Conservation (phyloP, 2,329 filamentous ascomycete species). For the Aspergillus bombycis region DNA sequence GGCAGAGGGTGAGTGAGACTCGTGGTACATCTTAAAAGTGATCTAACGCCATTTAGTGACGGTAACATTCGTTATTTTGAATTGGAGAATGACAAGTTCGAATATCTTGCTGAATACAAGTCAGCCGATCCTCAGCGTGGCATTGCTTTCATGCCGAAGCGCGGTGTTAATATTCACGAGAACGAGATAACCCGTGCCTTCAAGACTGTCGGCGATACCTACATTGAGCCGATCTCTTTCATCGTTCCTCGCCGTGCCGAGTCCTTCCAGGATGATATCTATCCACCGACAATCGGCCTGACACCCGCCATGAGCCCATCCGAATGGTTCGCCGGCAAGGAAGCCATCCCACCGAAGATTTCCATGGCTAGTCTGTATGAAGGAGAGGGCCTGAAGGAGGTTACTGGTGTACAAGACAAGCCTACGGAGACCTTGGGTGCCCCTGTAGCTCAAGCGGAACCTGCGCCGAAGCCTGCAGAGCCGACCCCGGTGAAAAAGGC, state of each 20-base stretch:
- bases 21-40: not conserved
- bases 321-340: slow-evolving; percentile 88
- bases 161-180: slow-evolving; percentile 93
- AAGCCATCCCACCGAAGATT: slow-evolving; percentile 83
- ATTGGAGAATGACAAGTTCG: slow-evolving; percentile 98
- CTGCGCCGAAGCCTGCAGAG: slow-evolving; percentile 50
- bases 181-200: slow-evolving; percentile 95
- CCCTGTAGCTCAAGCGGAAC: slow-evolving; percentile 54
- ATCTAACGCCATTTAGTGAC: slow-evolving; percentile 61
- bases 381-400: slow-evolving; percentile 76
- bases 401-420: slow-evolving; percentile 54
- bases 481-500: slow-evolving; percentile 38
- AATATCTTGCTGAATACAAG: slow-evolving; percentile 96
- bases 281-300: slow-evolving; percentile 77
- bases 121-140: slow-evolving; percentile 94
- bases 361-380: slow-evolving; percentile 92
- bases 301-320: slow-evolving; percentile 78
- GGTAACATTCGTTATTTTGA: slow-evolving; percentile 99
- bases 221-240: slow-evolving; percentile 97
- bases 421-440: slow-evolving; percentile 36
- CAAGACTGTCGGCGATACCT: slow-evolving; percentile 94
- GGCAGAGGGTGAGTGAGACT: slow-evolving; percentile 78
- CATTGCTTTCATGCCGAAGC: slow-evolving; percentile 90
- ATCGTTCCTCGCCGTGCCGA: slow-evolving; percentile 92
- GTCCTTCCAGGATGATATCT: slow-evolving; percentile 96